phyloP scores from a whole-genome alignment of 306 rosid genomes.

The Rosa multiflora region DNA sequence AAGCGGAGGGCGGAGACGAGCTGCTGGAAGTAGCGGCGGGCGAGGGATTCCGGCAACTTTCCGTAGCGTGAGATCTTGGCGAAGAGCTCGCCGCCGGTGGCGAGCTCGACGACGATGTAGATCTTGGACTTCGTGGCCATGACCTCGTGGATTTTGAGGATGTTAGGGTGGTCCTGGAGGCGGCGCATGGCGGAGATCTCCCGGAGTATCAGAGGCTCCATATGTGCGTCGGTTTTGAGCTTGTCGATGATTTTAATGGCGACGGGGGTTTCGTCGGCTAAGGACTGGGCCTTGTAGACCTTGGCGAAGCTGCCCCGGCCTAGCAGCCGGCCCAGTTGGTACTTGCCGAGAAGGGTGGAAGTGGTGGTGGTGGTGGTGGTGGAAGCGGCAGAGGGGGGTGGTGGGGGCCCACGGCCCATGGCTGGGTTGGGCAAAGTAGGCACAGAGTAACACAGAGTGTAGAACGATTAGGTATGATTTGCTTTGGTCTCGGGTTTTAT shows the following conservation, averaged over 20 bases:
- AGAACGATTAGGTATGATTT: not conserved
- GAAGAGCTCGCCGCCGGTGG: conserved; percentile 84
- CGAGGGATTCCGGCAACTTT: conserved; percentile 40
- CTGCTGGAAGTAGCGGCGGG: conserved; percentile 71
- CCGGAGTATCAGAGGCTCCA: conserved; percentile 74
- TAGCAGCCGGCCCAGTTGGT: conserved; percentile 50
- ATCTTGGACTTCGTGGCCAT: conserved; percentile 82
- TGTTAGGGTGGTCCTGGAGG: conserved; percentile 68
- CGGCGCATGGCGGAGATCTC: conserved; percentile 89
- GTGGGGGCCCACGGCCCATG: conserved; percentile 52
- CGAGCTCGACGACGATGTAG: conserved; percentile 77
- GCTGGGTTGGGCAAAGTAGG: not conserved
- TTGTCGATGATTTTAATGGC: conserved; percentile 84
- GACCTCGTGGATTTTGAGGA: conserved; percentile 79
- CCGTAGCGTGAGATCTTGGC: conserved; percentile 54
- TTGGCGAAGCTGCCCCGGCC: conserved; percentile 96
- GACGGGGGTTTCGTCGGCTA: conserved; percentile 49
- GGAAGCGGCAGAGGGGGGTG: conserved; percentile 21
- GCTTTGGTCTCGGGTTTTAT: conserved; percentile 2
- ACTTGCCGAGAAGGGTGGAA: conserved; percentile 56
- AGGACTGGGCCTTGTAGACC: conserved; percentile 66
- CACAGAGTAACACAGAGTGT: not conserved
- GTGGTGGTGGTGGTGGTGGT: conserved; percentile 7
- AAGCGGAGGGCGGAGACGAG: conserved; percentile 67
- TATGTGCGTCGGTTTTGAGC: conserved; percentile 51